A percentile compares a stretch with the other conserved stretches of the same genome.
These are phyloP conservation scores for Ciborinia camelliae DNA, from an alignment of 2,329 filamentous ascomycete species.

Conservation along the genomic window DNA sequence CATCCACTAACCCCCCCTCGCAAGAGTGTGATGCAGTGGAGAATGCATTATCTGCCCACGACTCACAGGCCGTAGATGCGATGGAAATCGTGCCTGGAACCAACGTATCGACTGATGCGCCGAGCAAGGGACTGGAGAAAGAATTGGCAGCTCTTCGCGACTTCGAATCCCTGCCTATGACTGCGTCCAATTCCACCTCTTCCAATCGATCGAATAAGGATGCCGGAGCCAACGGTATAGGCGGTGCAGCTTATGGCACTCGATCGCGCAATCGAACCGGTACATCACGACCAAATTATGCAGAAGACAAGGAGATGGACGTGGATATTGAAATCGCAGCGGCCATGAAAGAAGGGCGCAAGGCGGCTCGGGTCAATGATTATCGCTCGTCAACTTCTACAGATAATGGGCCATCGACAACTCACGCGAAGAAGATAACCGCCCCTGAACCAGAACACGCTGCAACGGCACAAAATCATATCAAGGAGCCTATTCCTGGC, in stretches of 20 bases:
- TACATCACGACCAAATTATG: constrained; percentile 84
- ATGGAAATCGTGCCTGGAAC: constrained; percentile 16
- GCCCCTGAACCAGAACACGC: constrained; percentile 33
- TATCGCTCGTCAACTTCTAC: constrained; percentile 13
- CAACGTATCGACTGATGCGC: constrained; percentile 18
- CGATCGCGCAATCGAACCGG: constrained; percentile 85
- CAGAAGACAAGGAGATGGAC: constrained; percentile 88
- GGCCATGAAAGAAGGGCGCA: constrained; percentile 56
- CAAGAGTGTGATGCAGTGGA: constrained; percentile 26
- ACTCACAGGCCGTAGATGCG: constrained; percentile 21
- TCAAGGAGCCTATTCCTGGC: constrained; percentile 52
- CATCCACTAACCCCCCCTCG: constrained; percentile 23
- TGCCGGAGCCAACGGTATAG: constrained; percentile 31
- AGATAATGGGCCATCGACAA: constrained; percentile 24
- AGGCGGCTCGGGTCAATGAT: constrained; percentile 45
- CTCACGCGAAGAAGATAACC: constrained; percentile 43
- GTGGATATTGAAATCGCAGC: constrained; percentile 75
- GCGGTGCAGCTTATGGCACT: constrained; percentile 68
- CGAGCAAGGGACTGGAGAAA: constrained; percentile 21
- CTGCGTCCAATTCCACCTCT: constrained; percentile 46
- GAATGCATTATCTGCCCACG: constrained; percentile 17
- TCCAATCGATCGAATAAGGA: constrained; percentile 50
- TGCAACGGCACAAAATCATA: constrained; percentile 31
- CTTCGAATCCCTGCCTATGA: constrained; percentile 45
- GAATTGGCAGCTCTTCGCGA: constrained; percentile 23